These are phyloP conservation scores for Aspergillus heteromorphus DNA, from an alignment of 495 filamentous ascomycete genomes.

Conservation along the genomic window DNA sequence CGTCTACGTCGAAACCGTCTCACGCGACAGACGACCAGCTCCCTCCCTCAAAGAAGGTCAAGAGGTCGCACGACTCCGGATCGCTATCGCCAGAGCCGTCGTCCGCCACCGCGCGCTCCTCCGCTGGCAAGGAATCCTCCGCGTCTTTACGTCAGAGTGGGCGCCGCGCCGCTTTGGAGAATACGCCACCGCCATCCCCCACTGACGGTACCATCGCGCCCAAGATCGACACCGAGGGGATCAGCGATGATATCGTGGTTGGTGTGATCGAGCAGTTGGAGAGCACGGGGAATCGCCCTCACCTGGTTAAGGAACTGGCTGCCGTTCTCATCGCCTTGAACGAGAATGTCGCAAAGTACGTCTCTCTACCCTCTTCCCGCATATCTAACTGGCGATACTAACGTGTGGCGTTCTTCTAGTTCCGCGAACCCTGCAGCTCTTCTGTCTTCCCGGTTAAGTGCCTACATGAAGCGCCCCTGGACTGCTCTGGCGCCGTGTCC, in stretches of 20 bases:
- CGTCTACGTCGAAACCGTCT: constrained; percentile 46
- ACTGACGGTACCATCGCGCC: constrained; percentile 44
- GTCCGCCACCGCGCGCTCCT: constrained; percentile 26
- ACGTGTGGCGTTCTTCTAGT: constrained; percentile 45
- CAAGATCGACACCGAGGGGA: constrained; percentile 80
- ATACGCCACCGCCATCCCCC: constrained; percentile 87
- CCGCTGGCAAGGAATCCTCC: constrained; percentile 28
- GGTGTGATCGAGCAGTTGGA: constrained; percentile 88
- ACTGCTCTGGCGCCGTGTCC: constrained; percentile 77
- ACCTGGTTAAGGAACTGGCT: constrained; percentile 91
- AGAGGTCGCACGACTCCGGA: constrained; percentile 64
- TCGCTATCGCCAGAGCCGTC: constrained; percentile 50
- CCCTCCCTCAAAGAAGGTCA: constrained; percentile 77
- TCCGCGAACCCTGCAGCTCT: constrained; percentile 94
- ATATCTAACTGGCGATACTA: constrained; percentile 19
- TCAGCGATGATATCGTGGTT: constrained; percentile 92
- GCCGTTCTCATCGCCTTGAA: constrained; percentile 69
- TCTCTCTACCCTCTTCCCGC: constrained; percentile 1
- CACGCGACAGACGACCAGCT: constrained; percentile 49
- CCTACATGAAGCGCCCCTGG: constrained; percentile 88
- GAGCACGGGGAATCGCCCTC: constrained; percentile 86
- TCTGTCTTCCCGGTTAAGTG: constrained; percentile 83
- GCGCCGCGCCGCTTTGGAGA: constrained; percentile 50
- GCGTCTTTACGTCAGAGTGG: constrained; percentile 42
- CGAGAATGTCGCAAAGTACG: constrained; percentile 87